Base-by-base conservation (phyloP, 139 green algal genomes). In the Dunaliella sp. region DNA sequence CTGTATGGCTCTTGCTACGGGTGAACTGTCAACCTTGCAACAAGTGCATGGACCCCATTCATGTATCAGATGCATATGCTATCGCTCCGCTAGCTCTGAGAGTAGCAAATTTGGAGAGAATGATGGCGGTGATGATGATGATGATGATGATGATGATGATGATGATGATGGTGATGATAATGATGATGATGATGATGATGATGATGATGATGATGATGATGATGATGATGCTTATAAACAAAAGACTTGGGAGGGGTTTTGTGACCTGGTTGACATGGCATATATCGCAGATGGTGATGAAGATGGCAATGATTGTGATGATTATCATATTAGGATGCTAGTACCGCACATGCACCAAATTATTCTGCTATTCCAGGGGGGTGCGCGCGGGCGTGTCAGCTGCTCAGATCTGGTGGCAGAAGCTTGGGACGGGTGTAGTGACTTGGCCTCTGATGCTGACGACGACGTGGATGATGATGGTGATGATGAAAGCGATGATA, bases 371-470 rank as follows among this genome's bases (percentile, higher is more conserved):
- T 65, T 65, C 16, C 48, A 65, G 48, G 31, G 48, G 22, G 35
- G 78, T 31, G 28, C 48, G 30, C 38, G 48, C 81, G 38, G n/a
- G 12, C 30, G 76, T 2, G 76, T 81, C 1, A 33, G n/a, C n/a
- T 34, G 33, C n/a, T 28, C 76, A 37, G 76, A 81, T 12, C 30
- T 81, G 25, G 76, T 81, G 22, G 12, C 22, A 34, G 76, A 81
- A 12, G 76, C 76, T 38, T 81, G 76, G 76, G 76, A 81, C 76
- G 76, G 76, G 12, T 81, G 76, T 37, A 81, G 76, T 34, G 76
- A 81, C 31, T 7, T 81, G 30, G 76, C 48, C 7, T 65, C 48
- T 26, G 48, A 65, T 65, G 48, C 16, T 26, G 48, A 65, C 16
- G 48, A 65, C 16, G 48, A 65, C 7, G 48, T 26, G 7, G 7